Evolutionary conservation across 345 rosid genomes (phyloP).

Genomic region (Populus pruinosa): DNA sequence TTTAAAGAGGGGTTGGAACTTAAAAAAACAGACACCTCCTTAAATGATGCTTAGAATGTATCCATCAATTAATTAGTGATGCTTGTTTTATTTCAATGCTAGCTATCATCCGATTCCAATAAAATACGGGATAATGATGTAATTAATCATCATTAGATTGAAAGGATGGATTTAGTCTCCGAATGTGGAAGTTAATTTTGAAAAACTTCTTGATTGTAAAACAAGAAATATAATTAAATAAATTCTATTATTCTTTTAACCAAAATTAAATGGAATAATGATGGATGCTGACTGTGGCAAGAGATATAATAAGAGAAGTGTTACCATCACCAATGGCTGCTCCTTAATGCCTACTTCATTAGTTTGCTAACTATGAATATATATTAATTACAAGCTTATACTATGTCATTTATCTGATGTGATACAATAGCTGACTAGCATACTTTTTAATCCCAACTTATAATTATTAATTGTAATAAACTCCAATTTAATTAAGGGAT

Average conservation of each 20-base stretch:
- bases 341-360: neutral
- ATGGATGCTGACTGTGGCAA: neutral
- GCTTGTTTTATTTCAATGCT: neutral
- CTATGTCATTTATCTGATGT: neutral
- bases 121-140: neutral
- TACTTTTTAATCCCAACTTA: neutral
- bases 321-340: no score
- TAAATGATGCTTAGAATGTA: neutral
- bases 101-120: neutral
- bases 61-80: neutral
- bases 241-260: no score
- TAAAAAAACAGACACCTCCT: neutral
- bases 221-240: no score
- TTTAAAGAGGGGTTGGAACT: no score
- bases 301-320: no score
- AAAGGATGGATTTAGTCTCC: no score
- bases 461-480: neutral
- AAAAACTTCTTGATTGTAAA: no score
- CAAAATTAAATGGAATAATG: neutral
- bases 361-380: neutral
- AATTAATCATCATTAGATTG: neutral
- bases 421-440: neutral
- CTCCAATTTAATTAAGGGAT: neutral
- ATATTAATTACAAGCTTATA: neutral
- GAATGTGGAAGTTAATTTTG: neutral